These are phyloP conservation scores for Ophiosphaerella narmari DNA, from an alignment of 2,329 filamentous ascomycete genomes.

Conservation along the genomic window DNA sequence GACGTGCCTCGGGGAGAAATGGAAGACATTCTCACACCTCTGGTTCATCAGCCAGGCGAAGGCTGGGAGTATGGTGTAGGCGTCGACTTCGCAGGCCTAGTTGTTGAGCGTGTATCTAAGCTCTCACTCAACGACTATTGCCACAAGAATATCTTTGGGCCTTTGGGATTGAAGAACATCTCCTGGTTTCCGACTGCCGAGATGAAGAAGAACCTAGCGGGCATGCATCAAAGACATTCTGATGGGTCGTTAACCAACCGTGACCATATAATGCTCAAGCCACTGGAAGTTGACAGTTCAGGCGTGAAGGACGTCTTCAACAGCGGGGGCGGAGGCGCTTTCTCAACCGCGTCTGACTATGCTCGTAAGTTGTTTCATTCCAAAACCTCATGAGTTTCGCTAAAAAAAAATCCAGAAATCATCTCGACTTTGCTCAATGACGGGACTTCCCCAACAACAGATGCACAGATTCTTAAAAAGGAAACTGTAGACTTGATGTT, in stretches of 20 bases:
- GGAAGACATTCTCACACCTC: constrained; percentile 57
- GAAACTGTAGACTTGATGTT: constrained; percentile 68
- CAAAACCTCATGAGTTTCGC: not conserved
- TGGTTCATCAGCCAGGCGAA: constrained; percentile 66
- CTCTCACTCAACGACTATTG: constrained; percentile 51
- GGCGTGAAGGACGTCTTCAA: constrained; percentile 56
- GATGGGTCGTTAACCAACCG: constrained; percentile 47
- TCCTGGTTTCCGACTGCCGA: constrained; percentile 60
- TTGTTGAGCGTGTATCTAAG: constrained; percentile 51
- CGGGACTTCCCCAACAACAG: constrained; percentile 63
- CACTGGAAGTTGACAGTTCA: constrained; percentile 51
- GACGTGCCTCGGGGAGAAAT: constrained; percentile 63
- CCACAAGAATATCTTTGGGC: constrained; percentile 51
- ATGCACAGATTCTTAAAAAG: constrained; percentile 57
- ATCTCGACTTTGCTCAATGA: constrained; percentile 67
- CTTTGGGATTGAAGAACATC: constrained; percentile 54
- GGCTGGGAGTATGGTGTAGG: constrained; percentile 60
- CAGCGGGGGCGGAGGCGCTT: constrained; percentile 65
- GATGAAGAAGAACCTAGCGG: constrained; percentile 61
- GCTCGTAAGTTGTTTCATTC: constrained; percentile 50
- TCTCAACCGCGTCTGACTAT: constrained; percentile 64
- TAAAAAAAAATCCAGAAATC: constrained; percentile 51
- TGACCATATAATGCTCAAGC: constrained; percentile 58
- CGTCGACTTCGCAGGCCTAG: constrained; percentile 55
- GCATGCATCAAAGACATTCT: constrained; percentile 59